Conservation (phyloP, 192 early-diverging fungal genomes). For the Entomortierella parvispora region DNA sequence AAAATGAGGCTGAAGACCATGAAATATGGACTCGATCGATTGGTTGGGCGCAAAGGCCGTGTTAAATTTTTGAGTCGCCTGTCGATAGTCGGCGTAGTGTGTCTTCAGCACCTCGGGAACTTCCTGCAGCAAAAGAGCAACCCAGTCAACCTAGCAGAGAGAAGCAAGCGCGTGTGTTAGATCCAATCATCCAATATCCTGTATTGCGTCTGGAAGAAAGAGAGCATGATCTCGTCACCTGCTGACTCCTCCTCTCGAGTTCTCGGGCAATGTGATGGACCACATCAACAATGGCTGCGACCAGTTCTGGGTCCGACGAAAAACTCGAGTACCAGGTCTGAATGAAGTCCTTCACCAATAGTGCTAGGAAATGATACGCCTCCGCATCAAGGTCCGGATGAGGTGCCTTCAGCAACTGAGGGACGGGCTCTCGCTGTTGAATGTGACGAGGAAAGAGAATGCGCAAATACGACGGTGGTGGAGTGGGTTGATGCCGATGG, state of each 20-base stretch:
- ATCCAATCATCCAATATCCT: not conserved
- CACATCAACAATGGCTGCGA: constrained; percentile 47
- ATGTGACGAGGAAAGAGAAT: constrained; percentile 54
- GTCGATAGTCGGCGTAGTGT: constrained; percentile 60
- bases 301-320: constrained; percentile 57
- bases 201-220: not conserved
- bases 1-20: constrained; percentile 66
- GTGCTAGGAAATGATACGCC: constrained; percentile 60
- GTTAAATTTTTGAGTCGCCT: constrained; percentile 48
- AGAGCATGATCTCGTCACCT: constrained; percentile 42
- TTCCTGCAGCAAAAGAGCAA: constrained; percentile 54
- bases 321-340: constrained; percentile 59
- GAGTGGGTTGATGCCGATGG: constrained; percentile 9
- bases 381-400: constrained; percentile 61
- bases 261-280: constrained; percentile 48
- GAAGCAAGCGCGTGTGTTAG: not conserved
- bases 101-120: constrained; percentile 57
- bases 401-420: constrained; percentile 43
- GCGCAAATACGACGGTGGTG: constrained; percentile 32
- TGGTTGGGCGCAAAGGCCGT: constrained; percentile 57
- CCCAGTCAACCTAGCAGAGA: constrained; percentile 55
- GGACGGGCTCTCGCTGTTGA: constrained; percentile 43
- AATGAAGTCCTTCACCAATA: constrained; percentile 62
- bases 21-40: constrained; percentile 52
- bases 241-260: constrained; percentile 49